phyloP scores from a whole-genome alignment of 495 filamentous ascomycete species.

The Aspergillus asperescens region DNA sequence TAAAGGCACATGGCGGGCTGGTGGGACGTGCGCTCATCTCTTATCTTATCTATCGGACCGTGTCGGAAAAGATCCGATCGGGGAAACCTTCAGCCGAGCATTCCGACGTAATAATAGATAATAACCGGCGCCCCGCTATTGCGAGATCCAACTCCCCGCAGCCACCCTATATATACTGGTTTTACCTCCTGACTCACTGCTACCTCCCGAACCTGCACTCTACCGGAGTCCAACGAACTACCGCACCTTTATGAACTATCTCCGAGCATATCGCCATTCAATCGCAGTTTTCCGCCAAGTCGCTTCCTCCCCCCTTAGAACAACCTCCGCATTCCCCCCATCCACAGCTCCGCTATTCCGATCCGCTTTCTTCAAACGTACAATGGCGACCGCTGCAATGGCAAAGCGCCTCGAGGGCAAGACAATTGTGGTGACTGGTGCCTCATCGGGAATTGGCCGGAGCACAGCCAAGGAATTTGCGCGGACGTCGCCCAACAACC shows the following conservation, averaged over 20 bases:
- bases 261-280: constrained; percentile 26
- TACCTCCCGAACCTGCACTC: neutral
- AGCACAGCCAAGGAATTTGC: constrained; percentile 90
- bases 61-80: constrained; percentile 12
- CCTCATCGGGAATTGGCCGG: constrained; percentile 86
- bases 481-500: constrained; percentile 68
- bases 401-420: constrained; percentile 87
- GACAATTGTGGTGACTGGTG: constrained; percentile 88
- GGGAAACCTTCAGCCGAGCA: constrained; percentile 20
- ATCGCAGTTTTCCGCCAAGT: constrained; percentile 25
- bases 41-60: neutral
- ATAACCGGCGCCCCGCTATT: constrained; percentile 1
- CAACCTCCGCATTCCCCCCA: constrained; percentile 18
- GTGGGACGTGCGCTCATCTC: neutral
- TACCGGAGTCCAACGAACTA: neutral
- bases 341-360: constrained; percentile 22
- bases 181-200: neutral
- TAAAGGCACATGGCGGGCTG: no score
- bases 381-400: constrained; percentile 76
- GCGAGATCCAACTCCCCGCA: constrained; percentile 9
- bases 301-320: constrained; percentile 10
- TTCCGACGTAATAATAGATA: neutral
- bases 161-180: neutral
- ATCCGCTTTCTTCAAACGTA: constrained; percentile 29
- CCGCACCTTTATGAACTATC: constrained; percentile 30